phyloP scores from a whole-genome alignment of 352 stramenopile species.

The Pythium pyrilobum region DNA sequence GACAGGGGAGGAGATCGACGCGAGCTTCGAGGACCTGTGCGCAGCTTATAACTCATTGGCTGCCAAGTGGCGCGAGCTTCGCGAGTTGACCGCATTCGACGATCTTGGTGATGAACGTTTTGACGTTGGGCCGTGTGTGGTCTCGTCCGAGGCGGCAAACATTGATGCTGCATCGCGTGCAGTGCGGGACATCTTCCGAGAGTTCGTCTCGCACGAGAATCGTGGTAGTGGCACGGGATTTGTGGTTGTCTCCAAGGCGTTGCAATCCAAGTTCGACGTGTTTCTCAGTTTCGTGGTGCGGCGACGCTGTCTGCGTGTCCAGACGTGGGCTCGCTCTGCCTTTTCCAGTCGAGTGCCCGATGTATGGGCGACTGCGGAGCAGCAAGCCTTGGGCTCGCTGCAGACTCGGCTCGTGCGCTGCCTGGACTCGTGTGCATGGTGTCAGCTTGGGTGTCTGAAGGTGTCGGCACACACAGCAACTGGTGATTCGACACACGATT shows the following conservation, averaged over 20 bases:
- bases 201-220: conserved; percentile 25
- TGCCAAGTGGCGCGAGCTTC: conserved; percentile 29
- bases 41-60: conserved; percentile 25
- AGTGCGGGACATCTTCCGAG: conserved; percentile 27
- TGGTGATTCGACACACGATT: conserved; percentile 33
- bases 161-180: conserved; percentile 14
- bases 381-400: conserved; percentile 38
- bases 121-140: conserved; percentile 39
- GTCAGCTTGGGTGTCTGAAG: conserved; percentile 63
- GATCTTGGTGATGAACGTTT: conserved; percentile 32
- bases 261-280: conserved; percentile 43
- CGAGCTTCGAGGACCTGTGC: conserved; percentile 26
- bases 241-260: conserved; percentile 17
- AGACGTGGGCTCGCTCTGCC: conserved; percentile 32
- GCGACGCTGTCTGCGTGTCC: conserved; percentile 44
- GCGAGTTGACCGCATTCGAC: conserved; percentile 17
- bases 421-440: conserved; percentile 42
- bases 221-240: neutral
- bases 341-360: conserved; percentile 35
- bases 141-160: conserved; percentile 8
- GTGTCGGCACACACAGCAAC: conserved; percentile 26
- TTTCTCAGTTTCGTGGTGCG: conserved; percentile 56
- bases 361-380: conserved; percentile 43
- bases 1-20: conserved; percentile 26
- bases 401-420: conserved; percentile 54